Evolutionary conservation across 805 yeast genomes (phyloP).

Genomic region (Nakazawaea sp.): DNA sequence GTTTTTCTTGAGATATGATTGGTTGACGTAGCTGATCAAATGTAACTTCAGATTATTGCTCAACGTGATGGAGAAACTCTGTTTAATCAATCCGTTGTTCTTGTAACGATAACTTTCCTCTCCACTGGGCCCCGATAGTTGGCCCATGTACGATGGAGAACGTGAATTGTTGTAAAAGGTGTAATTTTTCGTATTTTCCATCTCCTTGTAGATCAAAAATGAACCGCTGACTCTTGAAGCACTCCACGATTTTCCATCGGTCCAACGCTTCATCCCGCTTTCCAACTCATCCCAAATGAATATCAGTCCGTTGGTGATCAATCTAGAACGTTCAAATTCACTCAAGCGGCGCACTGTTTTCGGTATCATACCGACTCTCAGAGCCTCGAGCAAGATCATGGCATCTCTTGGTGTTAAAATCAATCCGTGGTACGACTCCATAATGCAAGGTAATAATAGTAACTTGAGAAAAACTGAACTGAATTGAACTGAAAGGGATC

Average conservation of each 20-base stretch:
- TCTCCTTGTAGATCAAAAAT: slow-evolving; percentile 57
- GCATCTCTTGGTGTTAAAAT: slow-evolving; percentile 57
- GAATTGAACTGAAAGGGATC: too few relatives aligned
- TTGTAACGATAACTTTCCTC: slow-evolving; percentile 32
- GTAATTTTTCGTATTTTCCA: slow-evolving; percentile 29
- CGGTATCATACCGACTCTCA: slow-evolving; percentile 49
- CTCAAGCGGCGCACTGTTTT: slow-evolving; percentile 52
- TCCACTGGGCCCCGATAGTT: neutral
- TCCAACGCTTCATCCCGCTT: slow-evolving; percentile 72
- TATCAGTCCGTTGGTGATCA: slow-evolving; percentile 51
- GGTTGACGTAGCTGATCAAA: slow-evolving; percentile 45
- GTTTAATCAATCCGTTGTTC: slow-evolving; percentile 54
- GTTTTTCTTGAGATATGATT: slow-evolving; percentile 13
- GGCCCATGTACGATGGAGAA: neutral
- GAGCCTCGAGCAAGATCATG: slow-evolving; percentile 57
- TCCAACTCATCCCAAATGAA: slow-evolving; percentile 69
- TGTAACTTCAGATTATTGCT: slow-evolving; percentile 49
- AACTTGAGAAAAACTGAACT: too few relatives aligned
- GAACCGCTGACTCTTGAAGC: slow-evolving; percentile 64
- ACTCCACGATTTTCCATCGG: slow-evolving; percentile 70
- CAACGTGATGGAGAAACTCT: slow-evolving; percentile 52
- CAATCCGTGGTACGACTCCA: slow-evolving; percentile 59
- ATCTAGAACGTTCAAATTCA: slow-evolving; percentile 40
- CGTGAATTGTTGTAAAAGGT: slow-evolving; percentile 1
- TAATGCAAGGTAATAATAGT: slow-evolving; percentile 15